Base-by-base conservation (phyloP, 164 flowering plant species). In the Protea cynaroides region DNA sequence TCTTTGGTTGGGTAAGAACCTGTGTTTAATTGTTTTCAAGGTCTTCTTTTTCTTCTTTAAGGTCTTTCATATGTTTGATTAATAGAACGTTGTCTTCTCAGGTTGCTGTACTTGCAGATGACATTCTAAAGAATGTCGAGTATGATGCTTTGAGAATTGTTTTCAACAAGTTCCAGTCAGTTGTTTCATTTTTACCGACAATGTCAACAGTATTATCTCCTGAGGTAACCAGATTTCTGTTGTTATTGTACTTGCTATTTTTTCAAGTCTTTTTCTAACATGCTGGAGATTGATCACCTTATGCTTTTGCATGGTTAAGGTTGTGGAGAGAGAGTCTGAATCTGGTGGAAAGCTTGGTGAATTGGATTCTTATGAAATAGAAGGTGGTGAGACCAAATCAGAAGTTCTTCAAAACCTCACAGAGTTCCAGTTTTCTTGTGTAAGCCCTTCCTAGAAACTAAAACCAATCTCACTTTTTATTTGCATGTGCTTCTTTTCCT, bases 341-440 rank as follows among this genome's bases (percentile, higher is more conserved):
- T 65, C 84, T 56, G 97, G 97, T 19, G 96, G 98, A 61, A 83
- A 70, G 76, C 80, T 93, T 62, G 96, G 95, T 59, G 89, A 82
- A 8, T 69, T 93, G 59, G 98, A 89, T 69, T 76, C 86, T 9
- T 90, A 93, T 74, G 98, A 93, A 78, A 81, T 93, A 75, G 98
- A 93, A 76, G 98, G 97, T 53, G 96, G 84, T 63, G 96, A 89
- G 36, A 75, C 96, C 50, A 90, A 89, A 78, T 79, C 79, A 58
- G 97, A 88, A 78, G 73, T 90, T 22, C 90, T 93, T 58, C 97
- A 89, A 75, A 93, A 93, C 75, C 88, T 93, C 5, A 23, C 90
- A 0, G 98, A 90, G 67, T 93, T 90, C 73, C 98, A 90, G 72
- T 90, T 93, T 73, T 84, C 97, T 76, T 93, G 97, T 79, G 98